These are phyloP conservation scores for Cryoendolithus antarcticus DNA, from an alignment of 2,329 filamentous ascomycete genomes.

Conservation along the genomic window DNA sequence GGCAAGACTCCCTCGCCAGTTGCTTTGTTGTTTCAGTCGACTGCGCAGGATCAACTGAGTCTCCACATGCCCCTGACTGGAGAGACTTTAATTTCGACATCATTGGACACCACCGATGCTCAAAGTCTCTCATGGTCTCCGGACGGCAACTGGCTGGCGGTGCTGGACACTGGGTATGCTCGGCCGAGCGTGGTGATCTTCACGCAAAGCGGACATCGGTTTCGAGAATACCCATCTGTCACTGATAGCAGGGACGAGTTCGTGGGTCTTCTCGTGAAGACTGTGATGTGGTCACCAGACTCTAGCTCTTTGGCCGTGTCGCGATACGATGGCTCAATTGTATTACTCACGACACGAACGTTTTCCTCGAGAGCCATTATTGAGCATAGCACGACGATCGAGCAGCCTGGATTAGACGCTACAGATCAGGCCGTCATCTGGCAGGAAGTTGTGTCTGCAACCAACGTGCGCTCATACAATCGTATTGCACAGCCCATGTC, in stretches of 20 bases:
- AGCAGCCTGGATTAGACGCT: constrained; percentile 7
- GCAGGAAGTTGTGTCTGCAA: constrained; percentile 19
- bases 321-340: constrained; percentile 14
- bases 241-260: constrained; percentile 23
- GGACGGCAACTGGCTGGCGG: constrained; percentile 61
- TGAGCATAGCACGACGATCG: constrained; percentile 20
- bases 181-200: constrained; percentile 59
- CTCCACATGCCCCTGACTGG: constrained; percentile 51
- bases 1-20: constrained; percentile 29
- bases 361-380: constrained; percentile 18
- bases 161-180: constrained; percentile 60
- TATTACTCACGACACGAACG: constrained; percentile 20
- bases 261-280: constrained; percentile 16
- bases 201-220: constrained; percentile 67
- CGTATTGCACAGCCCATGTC: constrained; percentile 16
- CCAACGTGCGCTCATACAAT: constrained; percentile 17
- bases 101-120: constrained; percentile 57
- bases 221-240: constrained; percentile 42
- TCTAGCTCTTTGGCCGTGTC: constrained; percentile 16
- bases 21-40: constrained; percentile 54
- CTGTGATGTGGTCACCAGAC: constrained; percentile 17
- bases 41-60: constrained; percentile 60
- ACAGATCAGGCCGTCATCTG: constrained; percentile 16
- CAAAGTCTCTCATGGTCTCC: constrained; percentile 62
- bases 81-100: constrained; percentile 50